Base-by-base conservation (phyloP, 2,329 filamentous ascomycete species). In the Diplodia intermedia region DNA sequence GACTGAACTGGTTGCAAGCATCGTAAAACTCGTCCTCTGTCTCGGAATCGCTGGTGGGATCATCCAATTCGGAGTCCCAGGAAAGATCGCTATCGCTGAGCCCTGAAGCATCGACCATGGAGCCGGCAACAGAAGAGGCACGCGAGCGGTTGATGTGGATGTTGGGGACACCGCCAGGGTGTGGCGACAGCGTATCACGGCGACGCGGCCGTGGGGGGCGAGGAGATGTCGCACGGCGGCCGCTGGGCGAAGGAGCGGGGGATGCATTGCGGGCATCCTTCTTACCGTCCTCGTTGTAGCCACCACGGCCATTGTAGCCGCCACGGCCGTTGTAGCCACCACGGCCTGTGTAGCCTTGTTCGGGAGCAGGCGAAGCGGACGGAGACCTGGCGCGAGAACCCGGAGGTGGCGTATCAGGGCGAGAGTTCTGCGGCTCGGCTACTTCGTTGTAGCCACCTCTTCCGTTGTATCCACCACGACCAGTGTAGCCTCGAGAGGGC, bases 21-120 rank as follows among this genome's bases (percentile, higher is more conserved):
- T 49, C 31, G 20, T 50, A 8, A 14, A 57, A 20, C n/a, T 55
- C 67, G 15, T 67, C 52, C 47, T 61, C 55, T 6, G 68, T 31
- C 6, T 69, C 68, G 8, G 66, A 68, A 38, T 72, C 71, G 0
- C 74, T 77, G 43, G 75, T 75, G 2, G 78, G 77, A 3, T 73
- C 77, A 55, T 79, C 79, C 38, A 81, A 70, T 52, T 81, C 79
- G 15, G 77, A 79, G 69, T 81, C 79, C 79, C 79, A 81, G 40
- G 75, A 77, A 8, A 76, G 74, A 29, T 72, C 72, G 20, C 43
- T 50, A 56, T 80, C 79, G 20, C 76, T 78, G 8, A 77, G 69
- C 14, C 77, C 74, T n/a, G 60, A 63, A 18, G 60, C 60, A 31
- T 63, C 73, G 2, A 74, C 70, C 8, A 74, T 73, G n/a, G 73